These are phyloP conservation scores for Botryotinia calthae DNA, from an alignment of 2,329 filamentous ascomycete genomes.

Conservation along the genomic window DNA sequence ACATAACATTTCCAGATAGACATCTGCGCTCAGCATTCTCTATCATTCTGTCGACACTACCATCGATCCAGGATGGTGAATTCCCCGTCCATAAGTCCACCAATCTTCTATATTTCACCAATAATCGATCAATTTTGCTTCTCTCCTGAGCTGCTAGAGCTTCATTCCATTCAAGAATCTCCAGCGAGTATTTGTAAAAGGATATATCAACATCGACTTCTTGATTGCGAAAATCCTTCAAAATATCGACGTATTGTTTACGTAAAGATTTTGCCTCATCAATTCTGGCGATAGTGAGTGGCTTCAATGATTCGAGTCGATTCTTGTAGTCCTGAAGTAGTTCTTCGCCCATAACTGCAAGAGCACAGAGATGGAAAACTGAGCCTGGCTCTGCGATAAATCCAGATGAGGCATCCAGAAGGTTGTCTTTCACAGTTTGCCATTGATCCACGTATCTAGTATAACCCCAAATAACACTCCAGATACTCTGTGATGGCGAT, in stretches of 20 bases:
- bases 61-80: slow-evolving; percentile 9
- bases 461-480: slow-evolving; percentile 15
- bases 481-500: slow-evolving; percentile 6
- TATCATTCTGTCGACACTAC: slow-evolving; percentile 10
- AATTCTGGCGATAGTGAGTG: neutral
- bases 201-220: slow-evolving; percentile 22
- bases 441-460: slow-evolving; percentile 24
- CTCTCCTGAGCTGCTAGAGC: slow-evolving; percentile 12
- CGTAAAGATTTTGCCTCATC: slow-evolving; percentile 12
- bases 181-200: slow-evolving; percentile 28
- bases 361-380: slow-evolving; percentile 26
- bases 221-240: slow-evolving; percentile 26
- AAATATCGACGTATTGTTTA: slow-evolving; percentile 25
- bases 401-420: slow-evolving; percentile 19
- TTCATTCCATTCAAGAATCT: slow-evolving; percentile 25
- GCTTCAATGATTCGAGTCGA: slow-evolving; percentile 1
- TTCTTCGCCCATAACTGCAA: slow-evolving; percentile 27
- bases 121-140: slow-evolving; percentile 1
- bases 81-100: slow-evolving; percentile 7
- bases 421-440: slow-evolving; percentile 24
- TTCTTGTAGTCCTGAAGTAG: slow-evolving; percentile 22
- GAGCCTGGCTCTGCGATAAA: slow-evolving; percentile 22
- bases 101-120: slow-evolving; percentile 18
- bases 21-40: neutral
- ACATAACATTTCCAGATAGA: neutral